Conservation (phyloP, 164 flowering plant species). For the Kingdonia uniflora region DNA sequence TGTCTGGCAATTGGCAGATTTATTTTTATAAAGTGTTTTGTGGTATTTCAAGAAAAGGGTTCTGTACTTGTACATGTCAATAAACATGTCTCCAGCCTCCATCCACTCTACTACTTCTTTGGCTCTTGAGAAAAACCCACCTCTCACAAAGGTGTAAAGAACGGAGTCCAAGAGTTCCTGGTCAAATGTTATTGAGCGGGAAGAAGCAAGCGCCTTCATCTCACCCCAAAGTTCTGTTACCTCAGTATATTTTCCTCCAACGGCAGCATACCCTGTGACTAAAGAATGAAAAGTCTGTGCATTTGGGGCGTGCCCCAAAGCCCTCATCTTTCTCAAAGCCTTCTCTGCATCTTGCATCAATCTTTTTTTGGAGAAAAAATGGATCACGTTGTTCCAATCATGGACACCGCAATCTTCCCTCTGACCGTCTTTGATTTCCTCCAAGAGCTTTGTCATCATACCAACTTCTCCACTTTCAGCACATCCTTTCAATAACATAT, state of each 20-base stretch:
- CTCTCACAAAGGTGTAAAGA: slow-evolving; percentile 84
- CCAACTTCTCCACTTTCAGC: slow-evolving; percentile 43
- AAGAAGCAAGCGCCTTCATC: slow-evolving; percentile 66
- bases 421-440: slow-evolving; percentile 77
- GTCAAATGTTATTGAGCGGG: slow-evolving; percentile 68
- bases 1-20: slow-evolving; percentile 72
- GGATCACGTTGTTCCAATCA: slow-evolving; percentile 92
- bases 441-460: slow-evolving; percentile 68
- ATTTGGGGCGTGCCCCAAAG: slow-evolving; percentile 76
- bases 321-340: slow-evolving; percentile 87
- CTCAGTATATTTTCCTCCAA: slow-evolving; percentile 80
- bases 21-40: slow-evolving; percentile 67
- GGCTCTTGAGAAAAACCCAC: slow-evolving; percentile 83
- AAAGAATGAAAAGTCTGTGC: slow-evolving; percentile 92
- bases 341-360: slow-evolving; percentile 94
- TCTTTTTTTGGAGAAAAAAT: slow-evolving; percentile 84
- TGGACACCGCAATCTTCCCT: slow-evolving; percentile 66
- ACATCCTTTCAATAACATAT: slow-evolving; percentile 42
- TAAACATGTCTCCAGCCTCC: slow-evolving; percentile 72
- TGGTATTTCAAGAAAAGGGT: slow-evolving; percentile 83
- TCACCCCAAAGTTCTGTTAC: slow-evolving; percentile 94
- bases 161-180: slow-evolving; percentile 86
- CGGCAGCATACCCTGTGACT: slow-evolving; percentile 89
- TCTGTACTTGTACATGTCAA: slow-evolving; percentile 86
- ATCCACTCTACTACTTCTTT: slow-evolving; percentile 85